Percentiles rank a stretch among this genome's conserved stretches.
Conservation (phyloP, 306 rosid species). For the Castanea crenata region DNA sequence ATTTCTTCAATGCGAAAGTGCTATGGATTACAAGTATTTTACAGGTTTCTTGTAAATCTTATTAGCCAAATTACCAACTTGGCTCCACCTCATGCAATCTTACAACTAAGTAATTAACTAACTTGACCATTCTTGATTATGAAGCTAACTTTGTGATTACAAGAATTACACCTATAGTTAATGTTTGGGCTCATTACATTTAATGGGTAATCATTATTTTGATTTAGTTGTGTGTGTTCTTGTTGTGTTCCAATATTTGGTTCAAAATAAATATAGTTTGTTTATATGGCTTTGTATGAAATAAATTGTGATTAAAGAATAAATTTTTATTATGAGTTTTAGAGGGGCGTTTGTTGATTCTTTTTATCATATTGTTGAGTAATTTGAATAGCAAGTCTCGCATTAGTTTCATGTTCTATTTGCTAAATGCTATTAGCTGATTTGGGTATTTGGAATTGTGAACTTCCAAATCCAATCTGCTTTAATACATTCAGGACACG, state of each 20-base stretch:
- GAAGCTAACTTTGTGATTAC: no score
- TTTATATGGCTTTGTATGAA: background rate
- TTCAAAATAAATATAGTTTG: no score
- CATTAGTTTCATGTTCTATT: background rate
- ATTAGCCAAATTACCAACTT: no score
- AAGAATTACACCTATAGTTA: no score
- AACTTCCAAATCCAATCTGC: background rate
- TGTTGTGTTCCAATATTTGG: background rate
- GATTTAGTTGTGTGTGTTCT: background rate
- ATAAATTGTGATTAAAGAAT: background rate
- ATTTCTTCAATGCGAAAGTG: no score
- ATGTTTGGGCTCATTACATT: no score
- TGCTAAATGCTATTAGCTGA: background rate
- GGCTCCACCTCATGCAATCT: no score
- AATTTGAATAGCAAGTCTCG: background rate
- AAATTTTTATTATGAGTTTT: background rate
- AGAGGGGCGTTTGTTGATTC: background rate
- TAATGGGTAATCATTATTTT: background rate
- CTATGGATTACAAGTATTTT: no score
- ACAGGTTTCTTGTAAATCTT: no score
- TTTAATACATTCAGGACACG: background rate
- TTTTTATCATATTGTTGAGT: background rate
- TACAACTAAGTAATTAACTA: no score
- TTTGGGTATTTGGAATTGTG: constrained; percentile 9
- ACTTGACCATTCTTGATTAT: no score